These are phyloP conservation scores for Colletotrichum simmondsii DNA, from an alignment of 2,329 filamentous ascomycete species.

Conservation along the genomic window DNA sequence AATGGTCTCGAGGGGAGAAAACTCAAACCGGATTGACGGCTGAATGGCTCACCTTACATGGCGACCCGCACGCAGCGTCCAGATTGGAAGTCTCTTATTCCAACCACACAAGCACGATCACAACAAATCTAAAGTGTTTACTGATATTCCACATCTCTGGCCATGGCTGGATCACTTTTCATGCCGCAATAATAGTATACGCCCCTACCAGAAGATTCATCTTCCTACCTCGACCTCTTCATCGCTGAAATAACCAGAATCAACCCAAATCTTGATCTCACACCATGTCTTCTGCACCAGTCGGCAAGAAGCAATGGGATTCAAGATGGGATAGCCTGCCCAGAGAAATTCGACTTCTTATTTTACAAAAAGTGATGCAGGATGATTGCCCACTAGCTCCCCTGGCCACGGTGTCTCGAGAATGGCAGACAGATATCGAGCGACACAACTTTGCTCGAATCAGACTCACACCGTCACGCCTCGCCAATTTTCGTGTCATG, in stretches of 20 bases:
- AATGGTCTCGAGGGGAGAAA: too few relatives aligned
- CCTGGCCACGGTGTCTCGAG: conserved; percentile 44
- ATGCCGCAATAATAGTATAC: not conserved
- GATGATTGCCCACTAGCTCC: conserved; percentile 37
- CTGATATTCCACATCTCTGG: too few relatives aligned
- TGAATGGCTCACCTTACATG: not conserved
- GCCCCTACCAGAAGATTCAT: not conserved
- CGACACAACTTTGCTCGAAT: conserved; percentile 43
- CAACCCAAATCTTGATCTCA: not conserved
- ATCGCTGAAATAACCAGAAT: not conserved
- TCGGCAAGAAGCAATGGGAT: not conserved
- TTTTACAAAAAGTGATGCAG: conserved; percentile 37
- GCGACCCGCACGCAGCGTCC: too few relatives aligned
- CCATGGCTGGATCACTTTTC: not conserved
- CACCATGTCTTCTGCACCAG: not conserved
- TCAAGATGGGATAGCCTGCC: conserved; percentile 37
- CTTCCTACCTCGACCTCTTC: not conserved
- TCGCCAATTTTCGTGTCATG: conserved; percentile 42
- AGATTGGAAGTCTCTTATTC: too few relatives aligned
- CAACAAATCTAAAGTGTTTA: too few relatives aligned
- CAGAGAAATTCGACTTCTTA: conserved; percentile 38
- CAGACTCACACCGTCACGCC: conserved; percentile 42
- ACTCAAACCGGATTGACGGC: too few relatives aligned
- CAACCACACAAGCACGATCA: too few relatives aligned
- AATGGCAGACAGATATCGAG: conserved; percentile 44